Percentiles rank a stretch among this genome's conserved stretches.
Evolutionary conservation across 2,329 filamentous ascomycete species (phyloP).

Genomic region (Paecilomyces fulvus): DNA sequence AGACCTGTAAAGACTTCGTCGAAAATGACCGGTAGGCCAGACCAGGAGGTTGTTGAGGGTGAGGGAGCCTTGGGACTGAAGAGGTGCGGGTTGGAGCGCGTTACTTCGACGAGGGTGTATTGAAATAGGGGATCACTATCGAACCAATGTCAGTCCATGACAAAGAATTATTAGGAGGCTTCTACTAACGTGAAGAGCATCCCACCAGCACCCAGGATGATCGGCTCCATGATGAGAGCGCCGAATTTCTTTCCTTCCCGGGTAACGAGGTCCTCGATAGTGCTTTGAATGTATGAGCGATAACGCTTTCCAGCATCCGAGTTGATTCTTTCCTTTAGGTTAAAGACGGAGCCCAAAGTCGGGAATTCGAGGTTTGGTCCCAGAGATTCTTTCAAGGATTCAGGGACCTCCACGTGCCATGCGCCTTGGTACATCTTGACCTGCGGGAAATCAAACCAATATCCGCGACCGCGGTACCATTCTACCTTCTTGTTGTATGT

Average conservation of each 20-base stretch:
- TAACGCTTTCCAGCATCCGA: conserved; percentile 47
- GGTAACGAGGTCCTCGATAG: conserved; percentile 45
- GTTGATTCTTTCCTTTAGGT: conserved; percentile 43
- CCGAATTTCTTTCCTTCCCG: conserved; percentile 60
- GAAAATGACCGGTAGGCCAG: conserved; percentile 68
- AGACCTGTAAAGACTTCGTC: conserved; percentile 85
- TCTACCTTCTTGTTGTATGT: conserved; percentile 75
- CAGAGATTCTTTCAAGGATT: conserved; percentile 39
- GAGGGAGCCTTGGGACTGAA: conserved; percentile 34
- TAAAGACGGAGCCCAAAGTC: conserved; percentile 51
- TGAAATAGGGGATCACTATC: conserved; percentile 72
- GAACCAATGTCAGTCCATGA: conserved; percentile 6
- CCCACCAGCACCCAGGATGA: conserved; percentile 72
- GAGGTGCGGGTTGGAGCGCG: conserved; percentile 51
- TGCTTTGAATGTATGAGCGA: conserved; percentile 48
- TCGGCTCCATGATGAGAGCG: conserved; percentile 69
- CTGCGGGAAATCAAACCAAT: conserved; percentile 73
- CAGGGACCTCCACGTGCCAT: conserved; percentile 57
- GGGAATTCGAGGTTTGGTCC: conserved; percentile 38
- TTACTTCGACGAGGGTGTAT: conserved; percentile 56
- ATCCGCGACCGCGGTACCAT: conserved; percentile 71
- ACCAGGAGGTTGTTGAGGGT: conserved; percentile 43
- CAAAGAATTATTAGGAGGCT: neutral
- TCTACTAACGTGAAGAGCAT: conserved; percentile 66
- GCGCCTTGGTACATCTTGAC: conserved; percentile 57